phyloP scores from a whole-genome alignment of 208 protist genomes.

The Novymonas esmeraldas region DNA sequence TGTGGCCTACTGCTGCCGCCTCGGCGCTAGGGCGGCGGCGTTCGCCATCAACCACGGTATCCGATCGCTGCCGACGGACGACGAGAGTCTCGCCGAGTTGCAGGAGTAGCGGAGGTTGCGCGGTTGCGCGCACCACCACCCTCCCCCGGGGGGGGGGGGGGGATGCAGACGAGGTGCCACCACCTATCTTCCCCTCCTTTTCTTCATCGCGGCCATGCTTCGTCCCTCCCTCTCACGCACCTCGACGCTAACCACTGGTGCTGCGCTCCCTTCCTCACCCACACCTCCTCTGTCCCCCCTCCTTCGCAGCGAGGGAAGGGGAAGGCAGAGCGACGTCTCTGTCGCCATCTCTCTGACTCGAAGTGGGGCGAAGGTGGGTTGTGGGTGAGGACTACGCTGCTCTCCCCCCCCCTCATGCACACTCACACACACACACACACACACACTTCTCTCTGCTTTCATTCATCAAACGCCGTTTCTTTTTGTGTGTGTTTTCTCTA shows the following conservation, averaged over 20 bases:
- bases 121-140: not conserved
- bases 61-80: constrained; percentile 17
- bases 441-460: not conserved
- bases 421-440: not conserved
- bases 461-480: too few relatives aligned
- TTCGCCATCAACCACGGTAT: constrained; percentile 63
- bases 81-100: constrained; percentile 15
- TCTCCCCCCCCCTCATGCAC: not conserved
- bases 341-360: too few relatives aligned
- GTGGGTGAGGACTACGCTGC: not conserved
- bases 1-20: constrained; percentile 51
- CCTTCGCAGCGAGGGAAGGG: too few relatives aligned
- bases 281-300: too few relatives aligned
- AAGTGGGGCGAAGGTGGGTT: not conserved
- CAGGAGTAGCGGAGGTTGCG: not conserved
- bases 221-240: too few relatives aligned
- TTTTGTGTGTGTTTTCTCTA: too few relatives aligned
- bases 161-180: too few relatives aligned
- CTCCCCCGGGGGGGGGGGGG: too few relatives aligned
- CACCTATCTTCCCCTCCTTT: not conserved
- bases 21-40: constrained; percentile 51
- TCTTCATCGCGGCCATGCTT: not conserved
- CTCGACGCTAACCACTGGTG: too few relatives aligned
- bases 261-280: too few relatives aligned
- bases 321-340: too few relatives aligned